phyloP scores from a whole-genome alignment of 2,329 filamentous ascomycete genomes.

The Mollisia scopiformis region DNA sequence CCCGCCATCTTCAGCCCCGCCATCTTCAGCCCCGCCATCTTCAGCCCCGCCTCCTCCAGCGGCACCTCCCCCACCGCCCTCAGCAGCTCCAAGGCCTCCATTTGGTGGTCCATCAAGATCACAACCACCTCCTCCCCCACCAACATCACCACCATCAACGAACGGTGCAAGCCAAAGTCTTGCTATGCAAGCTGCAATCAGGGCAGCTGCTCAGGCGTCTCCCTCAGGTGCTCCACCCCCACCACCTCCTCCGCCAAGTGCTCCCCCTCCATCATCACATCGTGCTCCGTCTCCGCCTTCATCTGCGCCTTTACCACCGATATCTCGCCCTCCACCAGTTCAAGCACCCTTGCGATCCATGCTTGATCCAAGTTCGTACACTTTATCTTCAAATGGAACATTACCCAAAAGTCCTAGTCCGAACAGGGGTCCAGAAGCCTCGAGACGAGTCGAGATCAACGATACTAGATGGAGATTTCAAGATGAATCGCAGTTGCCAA shows the following conservation, averaged over 20 bases:
- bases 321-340: constrained; percentile 37
- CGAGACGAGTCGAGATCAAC: constrained; percentile 61
- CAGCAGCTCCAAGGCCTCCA: constrained; percentile 35
- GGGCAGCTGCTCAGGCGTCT: constrained; percentile 46
- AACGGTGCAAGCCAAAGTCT: constrained; percentile 39
- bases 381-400: constrained; percentile 65
- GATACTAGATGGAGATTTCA: constrained; percentile 89
- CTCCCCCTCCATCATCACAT: constrained; percentile 39
- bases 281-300: background rate
- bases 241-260: constrained; percentile 44
- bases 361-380: constrained; percentile 78
- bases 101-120: constrained; percentile 16
- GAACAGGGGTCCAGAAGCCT: constrained; percentile 41
- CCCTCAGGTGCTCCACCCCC: constrained; percentile 43
- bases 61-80: constrained; percentile 36
- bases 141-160: constrained; percentile 41
- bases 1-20: constrained; percentile 37
- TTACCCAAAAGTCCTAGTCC: constrained; percentile 51
- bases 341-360: constrained; percentile 59
- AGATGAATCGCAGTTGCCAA: constrained; percentile 78
- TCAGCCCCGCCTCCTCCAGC: constrained; percentile 35
- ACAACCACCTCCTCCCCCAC: constrained; percentile 29
- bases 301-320: constrained; percentile 42
- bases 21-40: constrained; percentile 32
- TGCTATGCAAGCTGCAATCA: constrained; percentile 48